Base-by-base conservation (phyloP, 495 filamentous ascomycete genomes). In the Aspergillus ellipticus region DNA sequence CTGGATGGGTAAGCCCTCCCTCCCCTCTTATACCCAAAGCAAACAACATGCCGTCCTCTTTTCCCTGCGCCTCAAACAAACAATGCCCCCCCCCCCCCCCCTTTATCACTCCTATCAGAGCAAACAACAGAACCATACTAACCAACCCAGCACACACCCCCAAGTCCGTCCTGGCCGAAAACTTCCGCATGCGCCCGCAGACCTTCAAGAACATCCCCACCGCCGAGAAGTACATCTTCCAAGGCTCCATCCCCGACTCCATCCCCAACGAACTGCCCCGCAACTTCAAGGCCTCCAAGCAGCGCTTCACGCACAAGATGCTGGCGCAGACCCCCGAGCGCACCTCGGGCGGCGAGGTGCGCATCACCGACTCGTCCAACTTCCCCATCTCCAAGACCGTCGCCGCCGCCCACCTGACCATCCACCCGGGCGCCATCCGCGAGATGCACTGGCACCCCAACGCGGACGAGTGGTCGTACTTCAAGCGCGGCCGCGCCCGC, bases 141-240 rank as follows among this genome's bases (percentile, higher is more conserved):
- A 33, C 17, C 11, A 24, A 22, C 19, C 53, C 35, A 79, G 80
- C 80, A 4, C 85, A 85, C 61, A 87, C 82, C 0, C 84, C 85
- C 4, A 82, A 81, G 46, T 74, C 80, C 1, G 84, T 87, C 6
- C 70, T 89, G 6, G 68, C 80, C 41, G 78, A 89, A 67, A 87
- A 88, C 71, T 87, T 88, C 74, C 73, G 81, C 57, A 57, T 86
- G 4, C 69, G 76, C 0, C 80, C 84, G 1, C 75, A 86, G 42
- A 65, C 81, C 6, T 86, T 89, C 61, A 71, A 74, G 15, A 68
- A 79, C 54, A 71, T 89, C 39, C 85, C 85, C 6, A 59, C 66
- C 15, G 65, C 65, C 9, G 84, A 89, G 59, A 84, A 83, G 60
- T 89, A 88, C 73, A 89, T 89, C 59, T 88, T 89, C 73, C 78